Evolutionary conservation across 163 green algal genomes (phyloP).

Genomic region (Prototheca stagnorum): DNA sequence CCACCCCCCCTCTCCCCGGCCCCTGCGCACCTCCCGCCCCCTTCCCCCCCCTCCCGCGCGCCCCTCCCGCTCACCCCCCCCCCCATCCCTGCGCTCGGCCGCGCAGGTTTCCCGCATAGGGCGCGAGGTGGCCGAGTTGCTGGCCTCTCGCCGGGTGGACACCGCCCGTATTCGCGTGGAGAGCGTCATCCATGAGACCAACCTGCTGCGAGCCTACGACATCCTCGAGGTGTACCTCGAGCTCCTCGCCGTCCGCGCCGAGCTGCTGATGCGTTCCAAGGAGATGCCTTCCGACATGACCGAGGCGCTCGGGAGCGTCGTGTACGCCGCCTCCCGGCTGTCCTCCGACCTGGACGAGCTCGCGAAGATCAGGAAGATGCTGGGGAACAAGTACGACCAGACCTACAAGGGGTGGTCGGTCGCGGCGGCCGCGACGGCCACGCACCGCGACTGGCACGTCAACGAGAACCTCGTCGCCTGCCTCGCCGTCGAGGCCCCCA

Average conservation of each 20-base stretch:
- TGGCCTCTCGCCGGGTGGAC: conserved; percentile 45
- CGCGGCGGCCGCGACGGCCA: conserved; percentile 31
- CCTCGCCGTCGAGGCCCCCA: conserved; percentile 46
- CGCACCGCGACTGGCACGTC: conserved; percentile 41
- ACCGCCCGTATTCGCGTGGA: conserved; percentile 69
- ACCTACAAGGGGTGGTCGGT: conserved; percentile 33
- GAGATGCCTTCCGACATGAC: conserved; percentile 55
- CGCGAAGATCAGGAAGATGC: conserved; percentile 26
- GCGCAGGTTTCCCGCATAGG: not conserved
- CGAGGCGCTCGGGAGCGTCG: conserved; percentile 33
- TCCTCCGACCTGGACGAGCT: conserved; percentile 48
- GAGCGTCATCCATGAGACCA: conserved; percentile 44
- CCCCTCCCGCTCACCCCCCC: no score
- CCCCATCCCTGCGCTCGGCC: not conserved
- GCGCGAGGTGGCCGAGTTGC: conserved; percentile 53
- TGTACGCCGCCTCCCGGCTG: conserved; percentile 38
- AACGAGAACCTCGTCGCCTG: conserved; percentile 52
- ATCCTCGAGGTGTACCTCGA: conserved; percentile 75
- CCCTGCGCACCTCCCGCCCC: no score
- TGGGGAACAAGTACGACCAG: conserved; percentile 44
- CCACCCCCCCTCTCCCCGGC: no score
- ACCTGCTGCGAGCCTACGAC: conserved; percentile 35
- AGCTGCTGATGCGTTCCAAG: conserved; percentile 52
- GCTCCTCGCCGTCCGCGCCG: conserved; percentile 48
- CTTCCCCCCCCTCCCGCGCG: no score